Percentiles rank a stretch among this genome's conserved stretches.
phyloP scores from a whole-genome alignment of 1,284 basidiomycete species.

The Pseudozyma pruni region DNA sequence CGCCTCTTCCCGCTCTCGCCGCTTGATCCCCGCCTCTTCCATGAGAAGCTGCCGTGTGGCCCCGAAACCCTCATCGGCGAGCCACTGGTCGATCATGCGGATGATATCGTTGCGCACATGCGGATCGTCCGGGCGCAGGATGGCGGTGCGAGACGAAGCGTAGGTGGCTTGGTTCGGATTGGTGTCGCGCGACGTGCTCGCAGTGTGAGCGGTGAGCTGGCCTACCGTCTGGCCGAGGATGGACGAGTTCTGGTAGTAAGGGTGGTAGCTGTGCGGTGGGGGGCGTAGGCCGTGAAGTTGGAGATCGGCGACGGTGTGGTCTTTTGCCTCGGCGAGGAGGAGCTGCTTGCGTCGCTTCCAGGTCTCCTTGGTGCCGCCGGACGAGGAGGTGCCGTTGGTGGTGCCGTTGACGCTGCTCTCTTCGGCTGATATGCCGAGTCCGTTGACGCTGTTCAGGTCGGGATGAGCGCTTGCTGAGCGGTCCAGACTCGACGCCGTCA shows the following conservation, averaged over 20 bases:
- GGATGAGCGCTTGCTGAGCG: slow-evolving; percentile 26
- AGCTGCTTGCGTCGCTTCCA: slow-evolving; percentile 58
- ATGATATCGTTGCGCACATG: slow-evolving; percentile 60
- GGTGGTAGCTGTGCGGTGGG: slow-evolving; percentile 42
- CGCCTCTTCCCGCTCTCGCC: slow-evolving; percentile 62
- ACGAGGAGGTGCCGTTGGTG: slow-evolving; percentile 5
- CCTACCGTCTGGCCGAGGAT: slow-evolving; percentile 35
- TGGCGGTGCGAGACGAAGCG: slow-evolving; percentile 51
- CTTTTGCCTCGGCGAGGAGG: slow-evolving; percentile 51
- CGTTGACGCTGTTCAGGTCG: slow-evolving; percentile 20
- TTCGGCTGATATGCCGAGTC: slow-evolving; percentile 32
- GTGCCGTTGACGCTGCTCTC: slow-evolving; percentile 1
- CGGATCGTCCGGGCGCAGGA: slow-evolving; percentile 57
- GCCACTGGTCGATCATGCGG: slow-evolving; percentile 69
- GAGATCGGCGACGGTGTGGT: slow-evolving; percentile 57
- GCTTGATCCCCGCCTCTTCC: slow-evolving; percentile 67
- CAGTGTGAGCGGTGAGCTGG: slow-evolving; percentile 27
- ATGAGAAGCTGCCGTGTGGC: slow-evolving; percentile 68
- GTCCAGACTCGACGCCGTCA: slow-evolving; percentile 7
- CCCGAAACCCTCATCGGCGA: slow-evolving; percentile 68
- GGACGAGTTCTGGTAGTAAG: slow-evolving; percentile 43
- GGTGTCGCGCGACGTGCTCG: slow-evolving; percentile 15
- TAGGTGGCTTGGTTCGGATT: slow-evolving; percentile 41
- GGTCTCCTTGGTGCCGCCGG: slow-evolving; percentile 48
- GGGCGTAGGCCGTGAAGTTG: slow-evolving; percentile 55